Conservation (phyloP, 352 stramenopile species). For the Phytophthora litchii region DNA sequence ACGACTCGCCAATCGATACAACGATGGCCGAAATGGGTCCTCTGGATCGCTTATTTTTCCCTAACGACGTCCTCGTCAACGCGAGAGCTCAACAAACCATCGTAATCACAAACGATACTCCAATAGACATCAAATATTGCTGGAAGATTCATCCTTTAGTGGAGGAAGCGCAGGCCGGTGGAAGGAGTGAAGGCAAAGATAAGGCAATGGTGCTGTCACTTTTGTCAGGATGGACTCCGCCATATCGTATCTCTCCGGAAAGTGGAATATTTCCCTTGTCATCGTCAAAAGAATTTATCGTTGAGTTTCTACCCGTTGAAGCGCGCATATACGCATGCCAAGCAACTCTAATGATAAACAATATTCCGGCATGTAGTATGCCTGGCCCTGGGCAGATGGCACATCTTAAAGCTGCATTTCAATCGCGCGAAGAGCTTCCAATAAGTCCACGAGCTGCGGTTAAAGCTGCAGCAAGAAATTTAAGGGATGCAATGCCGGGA, state of each 20-base stretch:
- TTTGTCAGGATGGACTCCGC: constrained; percentile 15
- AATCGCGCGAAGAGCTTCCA: constrained; percentile 15
- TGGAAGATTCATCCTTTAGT: constrained; percentile 48
- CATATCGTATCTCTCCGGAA: constrained; percentile 48
- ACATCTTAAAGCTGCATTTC: constrained; percentile 40
- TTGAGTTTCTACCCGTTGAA: constrained; percentile 47
- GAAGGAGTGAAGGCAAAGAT: constrained; percentile 2
- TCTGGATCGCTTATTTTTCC: constrained; percentile 60
- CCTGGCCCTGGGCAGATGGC: constrained; percentile 48
- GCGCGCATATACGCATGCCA: constrained; percentile 32
- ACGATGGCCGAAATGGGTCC: constrained; percentile 49
- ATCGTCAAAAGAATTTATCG: constrained; percentile 45
- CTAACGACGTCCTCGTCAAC: constrained; percentile 44
- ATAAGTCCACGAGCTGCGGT: constrained; percentile 23
- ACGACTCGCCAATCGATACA: constrained; percentile 51
- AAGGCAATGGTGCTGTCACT: constrained; percentile 15
- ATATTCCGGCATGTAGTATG: constrained; percentile 61
- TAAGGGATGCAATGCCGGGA: constrained; percentile 23
- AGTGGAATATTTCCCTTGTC: constrained; percentile 48
- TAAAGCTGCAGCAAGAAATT: constrained; percentile 18
- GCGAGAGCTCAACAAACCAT: constrained; percentile 43
- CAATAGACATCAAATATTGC: constrained; percentile 58
- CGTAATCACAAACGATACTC: constrained; percentile 67
- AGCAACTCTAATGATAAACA: constrained; percentile 49
- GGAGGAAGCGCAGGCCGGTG: neutral